A percentile compares a stretch with the other conserved stretches of the same genome.
These are phyloP conservation scores for Aspergillus sparsus DNA, from an alignment of 495 filamentous ascomycete species.

Conservation along the genomic window DNA sequence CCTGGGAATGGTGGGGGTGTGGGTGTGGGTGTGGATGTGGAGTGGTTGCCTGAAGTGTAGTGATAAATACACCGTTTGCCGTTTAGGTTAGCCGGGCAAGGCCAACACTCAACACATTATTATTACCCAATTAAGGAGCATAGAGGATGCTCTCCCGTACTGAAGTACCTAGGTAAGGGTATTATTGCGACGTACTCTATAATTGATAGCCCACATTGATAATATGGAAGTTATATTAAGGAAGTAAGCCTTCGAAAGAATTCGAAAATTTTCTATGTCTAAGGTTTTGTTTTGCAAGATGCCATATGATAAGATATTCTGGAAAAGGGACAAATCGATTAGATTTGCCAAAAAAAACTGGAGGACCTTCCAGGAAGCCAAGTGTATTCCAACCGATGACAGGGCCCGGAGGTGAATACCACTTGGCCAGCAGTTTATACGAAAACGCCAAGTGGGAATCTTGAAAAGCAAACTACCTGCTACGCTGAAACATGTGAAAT, in stretches of 20 bases:
- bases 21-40: too few species aligned
- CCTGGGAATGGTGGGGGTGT: too few species aligned
- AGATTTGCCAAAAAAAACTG: slow-evolving; percentile 18
- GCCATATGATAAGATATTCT: slow-evolving; percentile 26
- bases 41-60: too few species aligned
- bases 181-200: too few species aligned
- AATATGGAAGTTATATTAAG: slow-evolving; percentile 27
- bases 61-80: too few species aligned
- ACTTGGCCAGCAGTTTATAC: slow-evolving; percentile 28
- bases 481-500: slow-evolving; percentile 35
- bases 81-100: too few species aligned
- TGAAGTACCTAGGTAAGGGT: too few species aligned
- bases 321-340: slow-evolving; percentile 28
- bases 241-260: slow-evolving; percentile 26
- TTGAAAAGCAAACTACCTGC: slow-evolving; percentile 25
- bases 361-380: slow-evolving; percentile 25
- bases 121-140: too few species aligned
- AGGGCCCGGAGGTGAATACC: slow-evolving; percentile 20
- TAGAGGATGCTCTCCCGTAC: too few species aligned
- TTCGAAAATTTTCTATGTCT: slow-evolving; percentile 28
- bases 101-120: too few species aligned
- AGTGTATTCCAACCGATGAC: slow-evolving; percentile 25
- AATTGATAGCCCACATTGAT: too few species aligned
- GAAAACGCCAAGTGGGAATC: slow-evolving; percentile 28
- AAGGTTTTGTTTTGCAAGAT: slow-evolving; percentile 24